Base-by-base conservation (phyloP, 495 filamentous ascomycete species). In the Cryomyces antarcticus region DNA sequence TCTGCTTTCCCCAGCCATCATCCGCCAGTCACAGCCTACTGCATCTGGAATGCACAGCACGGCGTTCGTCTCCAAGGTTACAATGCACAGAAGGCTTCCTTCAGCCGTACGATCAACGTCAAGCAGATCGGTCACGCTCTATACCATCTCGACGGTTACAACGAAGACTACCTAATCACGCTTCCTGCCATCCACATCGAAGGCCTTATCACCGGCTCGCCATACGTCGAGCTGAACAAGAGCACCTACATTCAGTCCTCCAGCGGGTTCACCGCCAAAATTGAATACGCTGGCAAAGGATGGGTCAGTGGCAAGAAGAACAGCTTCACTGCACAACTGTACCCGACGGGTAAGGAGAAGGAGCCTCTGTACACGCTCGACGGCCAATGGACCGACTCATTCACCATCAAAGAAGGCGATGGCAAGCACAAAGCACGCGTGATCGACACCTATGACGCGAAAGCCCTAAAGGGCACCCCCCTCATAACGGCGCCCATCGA, bases 281-380 rank as follows among this genome's bases (percentile, higher is more conserved):
- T 96, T 50, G 80, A 89, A 57, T 97, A 92, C 62, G 79, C 70
- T 44, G 85, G 84, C 43, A 86, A 82, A 61, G 89, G 89, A 30
- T 97, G 86, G 87, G 45, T 97, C 29, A 80, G 77, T 40, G 92
- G 89, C 29, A 94, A 92, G 69, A 92, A 93, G 64, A 97, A 97
- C 67, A 80, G 68, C 33, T 87, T 96, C 60, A 75, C 65, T 10
- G 92, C 89, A 0, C 68, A 62, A 28, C 57, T 96, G 24, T 87
- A 75, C 60, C 85, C 81, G 27, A 74, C 77, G 30, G 73, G 73
- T 41, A 73, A 73, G 41, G 84, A 93, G 54, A 86, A 82, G 61
- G 73, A 86, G 10, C 69, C 80, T 1, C 60, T 94, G 29, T 97
- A 88, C 64, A 85, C 73, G 12, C 69, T 83, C 46, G 77, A 89